These are phyloP conservation scores for Lichtheimia ornata DNA, from an alignment of 371 early-diverging fungal species.

Conservation along the genomic window DNA sequence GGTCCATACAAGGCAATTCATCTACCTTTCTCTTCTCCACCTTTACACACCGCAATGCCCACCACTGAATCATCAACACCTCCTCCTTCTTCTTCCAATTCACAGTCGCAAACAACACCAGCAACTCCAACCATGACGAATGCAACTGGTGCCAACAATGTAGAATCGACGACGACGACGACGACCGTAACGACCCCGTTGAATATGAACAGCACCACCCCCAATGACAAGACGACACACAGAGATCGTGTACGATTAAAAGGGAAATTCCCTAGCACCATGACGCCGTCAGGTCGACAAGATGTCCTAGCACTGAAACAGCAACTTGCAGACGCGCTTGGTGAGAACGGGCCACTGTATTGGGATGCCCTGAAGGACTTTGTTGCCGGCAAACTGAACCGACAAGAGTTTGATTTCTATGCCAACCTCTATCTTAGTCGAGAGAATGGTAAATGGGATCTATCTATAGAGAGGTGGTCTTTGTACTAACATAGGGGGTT, in stretches of 20 bases:
- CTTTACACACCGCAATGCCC: too few species aligned
- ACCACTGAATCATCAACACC: too few species aligned
- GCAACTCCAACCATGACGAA: constrained; percentile 3
- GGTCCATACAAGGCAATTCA: too few species aligned
- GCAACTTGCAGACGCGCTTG: constrained; percentile 76
- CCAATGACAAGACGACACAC: background rate
- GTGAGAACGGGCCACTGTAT: constrained; percentile 77
- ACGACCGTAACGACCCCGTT: background rate
- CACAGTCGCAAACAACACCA: background rate
- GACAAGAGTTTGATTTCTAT: constrained; percentile 81
- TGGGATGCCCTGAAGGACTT: constrained; percentile 81
- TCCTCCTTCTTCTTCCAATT: background rate
- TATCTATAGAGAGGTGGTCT: too few species aligned
- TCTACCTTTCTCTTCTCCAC: too few species aligned
- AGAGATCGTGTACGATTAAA: constrained; percentile 3
- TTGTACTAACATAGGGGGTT: too few species aligned
- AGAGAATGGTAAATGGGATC: constrained; percentile 58
- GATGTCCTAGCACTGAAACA: constrained; percentile 76
- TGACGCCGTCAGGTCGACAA: constrained; percentile 46
- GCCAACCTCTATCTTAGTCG: constrained; percentile 68
- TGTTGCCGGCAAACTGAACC: constrained; percentile 74
- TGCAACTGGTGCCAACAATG: background rate
- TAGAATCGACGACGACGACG: background rate
- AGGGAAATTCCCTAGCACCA: constrained; percentile 13
- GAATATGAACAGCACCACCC: background rate